phyloP scores from a whole-genome alignment of 31 red algal species.

The Porphyra umbilicalis region DNA sequence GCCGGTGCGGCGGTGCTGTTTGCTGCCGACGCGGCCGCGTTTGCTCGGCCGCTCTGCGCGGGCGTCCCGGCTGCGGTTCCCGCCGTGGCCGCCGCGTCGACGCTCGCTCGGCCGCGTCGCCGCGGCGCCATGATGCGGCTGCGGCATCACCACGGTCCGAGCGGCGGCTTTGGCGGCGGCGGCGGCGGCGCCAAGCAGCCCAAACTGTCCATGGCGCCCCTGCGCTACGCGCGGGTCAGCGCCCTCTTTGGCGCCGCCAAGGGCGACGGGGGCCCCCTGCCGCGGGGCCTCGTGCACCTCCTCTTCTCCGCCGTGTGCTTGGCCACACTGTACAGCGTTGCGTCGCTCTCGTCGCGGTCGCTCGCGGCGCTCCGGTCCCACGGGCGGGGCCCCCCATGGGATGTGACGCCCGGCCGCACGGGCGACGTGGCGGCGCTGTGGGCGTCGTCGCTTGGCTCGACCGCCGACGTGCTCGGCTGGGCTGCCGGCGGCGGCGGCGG shows the following conservation, averaged over 20 bases:
- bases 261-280: neutral
- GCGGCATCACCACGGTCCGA: neutral
- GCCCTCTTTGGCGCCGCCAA: neutral
- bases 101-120: too few species aligned
- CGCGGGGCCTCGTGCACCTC: neutral
- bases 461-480: neutral
- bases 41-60: too few species aligned
- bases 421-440: neutral
- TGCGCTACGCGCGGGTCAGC: neutral
- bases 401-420: neutral
- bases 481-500: neutral
- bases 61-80: too few species aligned
- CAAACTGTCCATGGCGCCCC: neutral
- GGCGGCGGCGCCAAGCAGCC: neutral
- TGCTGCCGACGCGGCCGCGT: too few species aligned
- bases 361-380: neutral
- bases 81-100: too few species aligned
- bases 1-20: too few species aligned
- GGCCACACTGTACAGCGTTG: neutral
- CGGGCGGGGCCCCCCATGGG: neutral
- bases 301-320: neutral
- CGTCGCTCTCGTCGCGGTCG: neutral
- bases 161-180: neutral
- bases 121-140: neutral
- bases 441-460: neutral